Conservation (phyloP, 2,329 filamentous ascomycete genomes). For the Colletotrichum sp. region DNA sequence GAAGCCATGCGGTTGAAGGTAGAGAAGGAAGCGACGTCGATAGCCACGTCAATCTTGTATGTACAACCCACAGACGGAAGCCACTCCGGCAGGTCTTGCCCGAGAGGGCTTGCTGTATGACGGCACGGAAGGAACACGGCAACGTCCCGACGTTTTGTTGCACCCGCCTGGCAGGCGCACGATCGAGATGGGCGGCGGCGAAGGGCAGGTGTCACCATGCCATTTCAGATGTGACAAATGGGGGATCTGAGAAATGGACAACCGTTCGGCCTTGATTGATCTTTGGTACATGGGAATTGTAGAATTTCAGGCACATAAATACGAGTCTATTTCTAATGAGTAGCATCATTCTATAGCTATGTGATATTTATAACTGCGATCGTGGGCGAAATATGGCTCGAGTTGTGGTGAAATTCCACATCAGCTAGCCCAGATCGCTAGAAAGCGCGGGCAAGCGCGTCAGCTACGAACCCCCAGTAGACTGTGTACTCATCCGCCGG, state of each 20-base stretch:
- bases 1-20: background rate
- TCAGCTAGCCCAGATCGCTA: background rate
- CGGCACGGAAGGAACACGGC: background rate
- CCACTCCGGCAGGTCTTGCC: background rate
- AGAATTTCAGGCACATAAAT: background rate
- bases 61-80: background rate
- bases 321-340: background rate
- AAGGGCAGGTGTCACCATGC: background rate
- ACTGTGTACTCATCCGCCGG: background rate
- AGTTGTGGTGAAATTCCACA: background rate
- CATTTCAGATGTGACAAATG: too few species aligned
- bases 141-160: background rate
- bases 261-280: too few species aligned
- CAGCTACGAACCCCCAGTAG: fast-evolving
- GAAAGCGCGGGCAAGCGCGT: background rate
- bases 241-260: too few species aligned
- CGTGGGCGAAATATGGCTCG: background rate
- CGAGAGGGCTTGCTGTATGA: background rate
- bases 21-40: background rate
- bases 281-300: background rate
- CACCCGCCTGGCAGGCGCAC: background rate
- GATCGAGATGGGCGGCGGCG: background rate
- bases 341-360: background rate
- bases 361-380: background rate
- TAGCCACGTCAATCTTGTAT: background rate